A percentile compares a stretch with the other conserved stretches of the same genome.
Conservation (phyloP, 441 rosid species). For the Corymbia citriodora region DNA sequence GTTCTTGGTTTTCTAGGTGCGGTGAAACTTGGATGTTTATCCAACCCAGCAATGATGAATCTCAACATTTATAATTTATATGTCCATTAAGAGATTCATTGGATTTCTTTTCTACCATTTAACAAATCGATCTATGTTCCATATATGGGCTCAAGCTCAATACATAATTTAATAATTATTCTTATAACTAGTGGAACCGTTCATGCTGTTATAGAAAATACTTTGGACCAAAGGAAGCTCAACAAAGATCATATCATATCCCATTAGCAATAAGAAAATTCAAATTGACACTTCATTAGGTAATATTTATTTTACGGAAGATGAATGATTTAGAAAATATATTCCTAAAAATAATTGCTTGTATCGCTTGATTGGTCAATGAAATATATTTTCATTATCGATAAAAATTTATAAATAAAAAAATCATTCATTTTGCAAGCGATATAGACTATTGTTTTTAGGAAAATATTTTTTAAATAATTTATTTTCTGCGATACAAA, state of each 20-base stretch:
- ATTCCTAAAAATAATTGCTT: not conserved
- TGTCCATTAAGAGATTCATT: too few relatives aligned
- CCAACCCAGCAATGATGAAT: too few relatives aligned
- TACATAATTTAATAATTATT: too few relatives aligned
- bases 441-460: not conserved
- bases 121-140: too few relatives aligned
- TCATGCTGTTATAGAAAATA: not conserved
- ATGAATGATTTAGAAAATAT: not conserved
- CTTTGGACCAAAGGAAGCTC: not conserved
- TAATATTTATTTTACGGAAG: not conserved
- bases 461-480: not conserved
- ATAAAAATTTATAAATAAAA: not conserved
- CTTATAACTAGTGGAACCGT: not conserved
- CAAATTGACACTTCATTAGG: not conserved
- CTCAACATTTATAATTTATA: too few relatives aligned
- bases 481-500: accelerated
- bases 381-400: not conserved
- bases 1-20: too few relatives aligned
- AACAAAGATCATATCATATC: not conserved
- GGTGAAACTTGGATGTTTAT: too few relatives aligned
- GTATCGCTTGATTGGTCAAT: not conserved
- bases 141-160: too few relatives aligned
- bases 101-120: too few relatives aligned
- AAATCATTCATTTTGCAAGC: not conserved
- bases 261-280: not conserved